Evolutionary conservation across 176 grass and related monocot genomes (phyloP).

Genomic region (Musa beccarii): DNA sequence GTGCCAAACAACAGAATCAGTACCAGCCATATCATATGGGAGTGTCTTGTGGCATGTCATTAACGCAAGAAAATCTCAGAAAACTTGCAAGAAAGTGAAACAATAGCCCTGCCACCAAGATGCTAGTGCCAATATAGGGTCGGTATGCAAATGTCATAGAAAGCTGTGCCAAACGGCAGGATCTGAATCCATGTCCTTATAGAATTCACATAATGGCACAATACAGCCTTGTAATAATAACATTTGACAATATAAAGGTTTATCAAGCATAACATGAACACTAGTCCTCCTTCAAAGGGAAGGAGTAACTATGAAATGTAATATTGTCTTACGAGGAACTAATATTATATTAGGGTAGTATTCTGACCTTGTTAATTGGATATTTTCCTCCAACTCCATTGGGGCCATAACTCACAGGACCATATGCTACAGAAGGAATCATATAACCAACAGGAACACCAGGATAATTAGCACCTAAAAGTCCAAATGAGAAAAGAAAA

Average conservation of each 20-base stretch:
- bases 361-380: constrained; percentile 70
- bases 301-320: background rate
- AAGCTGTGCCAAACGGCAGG: no score
- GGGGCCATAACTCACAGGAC: constrained; percentile 55
- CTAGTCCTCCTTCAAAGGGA: background rate
- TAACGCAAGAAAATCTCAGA: no score
- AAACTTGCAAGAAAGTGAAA: no score
- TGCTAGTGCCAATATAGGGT: no score
- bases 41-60: no score
- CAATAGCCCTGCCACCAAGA: no score
- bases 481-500: constrained; percentile 9
- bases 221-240: no score
- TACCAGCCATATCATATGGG: no score
- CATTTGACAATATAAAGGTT: background rate
- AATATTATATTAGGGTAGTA: background rate
- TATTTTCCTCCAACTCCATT: constrained; percentile 82
- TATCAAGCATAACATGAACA: background rate
- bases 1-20: no score
- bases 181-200: no score
- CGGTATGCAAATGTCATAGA: no score
- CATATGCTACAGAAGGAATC: constrained; percentile 62
- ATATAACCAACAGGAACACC: constrained; percentile 79
- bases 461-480: constrained; percentile 50
- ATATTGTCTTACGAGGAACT: background rate
- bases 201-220: no score